phyloP scores from a whole-genome alignment of 164 flowering plant genomes.

The Chloranthus sessilifolius region DNA sequence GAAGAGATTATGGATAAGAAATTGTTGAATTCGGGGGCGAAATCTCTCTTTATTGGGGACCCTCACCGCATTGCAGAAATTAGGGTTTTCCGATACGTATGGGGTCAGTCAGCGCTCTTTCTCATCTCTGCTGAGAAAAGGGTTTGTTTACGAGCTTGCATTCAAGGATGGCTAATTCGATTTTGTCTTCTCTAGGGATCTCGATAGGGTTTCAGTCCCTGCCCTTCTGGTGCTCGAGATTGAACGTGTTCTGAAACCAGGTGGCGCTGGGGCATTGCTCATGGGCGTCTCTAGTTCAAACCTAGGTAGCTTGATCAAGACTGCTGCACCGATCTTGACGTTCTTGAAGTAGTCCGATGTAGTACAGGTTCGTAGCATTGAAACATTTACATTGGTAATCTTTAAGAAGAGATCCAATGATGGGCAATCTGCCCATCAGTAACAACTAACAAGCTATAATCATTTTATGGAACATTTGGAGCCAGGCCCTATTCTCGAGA shows the following conservation, averaged over 20 bases:
- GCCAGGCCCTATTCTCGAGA: conserved; percentile 53
- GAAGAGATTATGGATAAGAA: conserved; percentile 50
- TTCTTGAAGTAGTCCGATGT: conserved; percentile 59
- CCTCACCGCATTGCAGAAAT: conserved; percentile 36
- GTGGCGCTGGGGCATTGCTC: conserved; percentile 74
- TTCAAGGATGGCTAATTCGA: conserved; percentile 57
- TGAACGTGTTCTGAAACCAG: conserved; percentile 78
- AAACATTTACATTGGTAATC: conserved; percentile 45
- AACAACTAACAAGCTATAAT: conserved; percentile 42
- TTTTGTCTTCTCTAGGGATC: conserved; percentile 65
- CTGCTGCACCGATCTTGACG: conserved; percentile 64
- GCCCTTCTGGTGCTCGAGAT: conserved; percentile 71
- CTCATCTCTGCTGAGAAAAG: conserved; percentile 38
- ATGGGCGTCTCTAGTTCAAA: conserved; percentile 26
- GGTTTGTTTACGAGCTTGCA: conserved; percentile 42
- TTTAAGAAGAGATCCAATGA: conserved; percentile 65
- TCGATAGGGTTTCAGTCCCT: conserved; percentile 64
- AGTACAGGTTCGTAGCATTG: conserved; percentile 44
- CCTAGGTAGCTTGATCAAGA: conserved; percentile 48
- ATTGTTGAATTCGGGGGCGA: conserved; percentile 37
- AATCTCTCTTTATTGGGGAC: conserved; percentile 71
- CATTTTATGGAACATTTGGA: conserved; percentile 41
- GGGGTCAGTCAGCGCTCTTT: conserved; percentile 34
- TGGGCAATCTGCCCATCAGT: conserved; percentile 63
- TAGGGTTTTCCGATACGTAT: conserved; percentile 42